Base-by-base conservation (phyloP, 495 filamentous ascomycete genomes). In the Xylaria curta region DNA sequence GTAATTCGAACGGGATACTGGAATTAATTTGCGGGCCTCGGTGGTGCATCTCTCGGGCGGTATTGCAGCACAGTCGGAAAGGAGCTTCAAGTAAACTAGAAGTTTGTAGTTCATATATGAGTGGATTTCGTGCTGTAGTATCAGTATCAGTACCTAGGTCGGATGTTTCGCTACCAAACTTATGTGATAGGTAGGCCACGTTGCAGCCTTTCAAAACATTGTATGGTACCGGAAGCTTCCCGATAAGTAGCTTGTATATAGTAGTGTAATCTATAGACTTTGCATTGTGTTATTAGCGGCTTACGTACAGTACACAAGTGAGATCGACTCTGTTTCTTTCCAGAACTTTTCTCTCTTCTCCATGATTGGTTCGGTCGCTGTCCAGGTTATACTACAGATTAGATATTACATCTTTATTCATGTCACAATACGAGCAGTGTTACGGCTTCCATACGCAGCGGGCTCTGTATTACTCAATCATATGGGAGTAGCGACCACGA, bases 221-320 rank as follows among this genome's bases (percentile, higher is more conserved):
- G 21, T 56, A 62, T 49, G 69, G 69, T 71, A 71, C 69, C 69
- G 69, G 69, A 71, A 71, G 69, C 47, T 71, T 71, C 69, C 69
- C 69, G 69, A 71, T 15, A 38, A 51, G 49, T 54, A 65, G 69
- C 60, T 40, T 56, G 33, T 56, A 24, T n/a, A 33, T 28, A 28
- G 40, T 31, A 31, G 53, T 58, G 36, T 53, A 56, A 24, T 53
- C 17, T 68, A 38, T 44, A 33, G 46, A 40, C 26, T 53, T 28
- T 51, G 63, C 63, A 42, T 65, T 51, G 42, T 49, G 44, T 19
- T 64, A 47, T 64, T 17, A 47, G 61, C 15, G 61, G 40, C 40
- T 46, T 28, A 47, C 38, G 12, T 49, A n/a, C 54, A 28, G 53
- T 31, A 59, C 31, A 9, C 33, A 42, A n/a, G 38, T 63, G 38